Conservation (phyloP, 352 stramenopile genomes). For the Phytophthora crassamura region DNA sequence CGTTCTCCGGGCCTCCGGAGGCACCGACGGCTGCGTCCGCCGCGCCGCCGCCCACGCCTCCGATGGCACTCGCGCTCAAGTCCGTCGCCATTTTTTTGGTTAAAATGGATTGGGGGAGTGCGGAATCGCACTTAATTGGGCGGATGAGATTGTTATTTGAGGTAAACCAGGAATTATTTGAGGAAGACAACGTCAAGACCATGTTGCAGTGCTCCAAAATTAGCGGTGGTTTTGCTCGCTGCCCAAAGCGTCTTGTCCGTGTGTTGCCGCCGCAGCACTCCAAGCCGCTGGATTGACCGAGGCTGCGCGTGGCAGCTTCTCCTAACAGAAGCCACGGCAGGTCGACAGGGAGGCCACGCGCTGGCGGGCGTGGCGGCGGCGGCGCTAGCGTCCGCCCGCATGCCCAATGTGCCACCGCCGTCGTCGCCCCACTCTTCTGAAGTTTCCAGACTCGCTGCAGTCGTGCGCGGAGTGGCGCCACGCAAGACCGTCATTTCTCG, state of each 20-base stretch:
- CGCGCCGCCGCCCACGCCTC: constrained; percentile 30
- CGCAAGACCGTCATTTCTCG: constrained; percentile 61
- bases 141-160: no score
- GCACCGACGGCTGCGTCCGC: constrained; percentile 32
- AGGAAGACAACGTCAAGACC: no score
- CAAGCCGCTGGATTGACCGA: neutral
- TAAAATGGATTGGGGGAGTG: no score
- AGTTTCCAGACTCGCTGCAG: constrained; percentile 19
- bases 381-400: constrained; percentile 19
- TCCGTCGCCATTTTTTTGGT: constrained; percentile 54
- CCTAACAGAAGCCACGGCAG: constrained; percentile 15
- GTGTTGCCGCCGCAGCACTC: no score
- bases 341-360: constrained; percentile 26
- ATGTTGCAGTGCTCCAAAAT: no score
- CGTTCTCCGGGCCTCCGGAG: constrained; percentile 64
- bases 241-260: no score
- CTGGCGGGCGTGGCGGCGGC: constrained; percentile 23
- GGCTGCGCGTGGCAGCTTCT: constrained; percentile 7
- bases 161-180: no score
- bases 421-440: neutral
- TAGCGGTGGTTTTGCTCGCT: no score
- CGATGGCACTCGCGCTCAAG: constrained; percentile 57
- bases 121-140: no score
- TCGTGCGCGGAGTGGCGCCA: constrained; percentile 27
- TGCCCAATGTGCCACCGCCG: neutral